Conservation (phyloP, 305 asterid genomes). For the Fraxinus platypoda region DNA sequence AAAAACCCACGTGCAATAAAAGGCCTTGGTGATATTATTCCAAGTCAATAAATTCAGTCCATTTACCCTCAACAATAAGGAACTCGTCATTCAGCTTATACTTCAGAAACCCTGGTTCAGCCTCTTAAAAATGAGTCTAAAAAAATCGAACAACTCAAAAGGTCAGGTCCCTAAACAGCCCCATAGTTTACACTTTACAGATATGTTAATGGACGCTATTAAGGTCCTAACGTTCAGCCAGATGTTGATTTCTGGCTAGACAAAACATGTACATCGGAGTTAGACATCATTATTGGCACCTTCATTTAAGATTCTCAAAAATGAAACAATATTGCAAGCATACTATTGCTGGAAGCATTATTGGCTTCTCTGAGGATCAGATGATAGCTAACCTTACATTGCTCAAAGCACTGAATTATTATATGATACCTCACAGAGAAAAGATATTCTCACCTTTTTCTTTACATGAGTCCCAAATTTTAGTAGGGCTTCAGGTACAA, state of each 20-base stretch:
- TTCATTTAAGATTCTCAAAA: background rate
- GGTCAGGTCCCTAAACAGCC: background rate
- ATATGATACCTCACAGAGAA: background rate
- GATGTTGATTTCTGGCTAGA: background rate
- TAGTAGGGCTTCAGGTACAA: conserved; percentile 70
- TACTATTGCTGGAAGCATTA: background rate
- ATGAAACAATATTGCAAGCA: background rate
- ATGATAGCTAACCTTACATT: background rate
- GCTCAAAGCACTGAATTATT: background rate
- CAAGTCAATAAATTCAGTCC: background rate
- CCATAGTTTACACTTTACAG: background rate
- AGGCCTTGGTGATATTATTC: background rate
- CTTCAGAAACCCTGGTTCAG: background rate
- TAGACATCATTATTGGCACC: background rate
- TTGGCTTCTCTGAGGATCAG: background rate
- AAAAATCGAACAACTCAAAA: background rate
- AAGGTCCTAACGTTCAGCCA: background rate
- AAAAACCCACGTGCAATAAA: background rate
- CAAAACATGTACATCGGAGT: background rate
- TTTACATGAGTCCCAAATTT: conserved; percentile 97
- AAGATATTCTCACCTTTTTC: conserved; percentile 62
- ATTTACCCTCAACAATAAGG: background rate
- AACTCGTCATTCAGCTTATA: background rate
- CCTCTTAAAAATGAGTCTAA: background rate
- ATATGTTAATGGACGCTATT: background rate